phyloP scores from a whole-genome alignment of 2,329 filamentous ascomycete genomes.

The Zymoseptoria passerinii region DNA sequence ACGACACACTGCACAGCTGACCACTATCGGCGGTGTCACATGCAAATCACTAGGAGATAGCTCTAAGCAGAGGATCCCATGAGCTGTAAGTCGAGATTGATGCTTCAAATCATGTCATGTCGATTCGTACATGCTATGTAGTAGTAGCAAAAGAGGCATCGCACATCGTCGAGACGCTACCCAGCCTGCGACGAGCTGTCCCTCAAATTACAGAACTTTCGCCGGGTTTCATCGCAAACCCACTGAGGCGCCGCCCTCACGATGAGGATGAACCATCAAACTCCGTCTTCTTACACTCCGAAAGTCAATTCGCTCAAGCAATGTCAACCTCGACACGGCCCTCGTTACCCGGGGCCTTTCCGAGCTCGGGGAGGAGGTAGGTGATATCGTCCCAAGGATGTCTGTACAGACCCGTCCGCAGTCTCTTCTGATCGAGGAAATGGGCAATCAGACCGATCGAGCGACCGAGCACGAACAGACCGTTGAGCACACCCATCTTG shows the following conservation, averaged over 20 bases:
- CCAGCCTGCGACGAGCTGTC: not conserved
- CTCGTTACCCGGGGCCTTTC: constrained; percentile 64
- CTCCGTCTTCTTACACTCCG: not conserved
- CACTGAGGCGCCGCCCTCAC: not conserved
- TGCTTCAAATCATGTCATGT: not conserved
- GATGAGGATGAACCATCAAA: not conserved
- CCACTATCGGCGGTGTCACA: not conserved
- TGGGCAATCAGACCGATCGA: constrained; percentile 99
- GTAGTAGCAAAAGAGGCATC: not conserved
- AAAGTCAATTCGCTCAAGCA: constrained; percentile 29
- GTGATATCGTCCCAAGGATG: constrained; percentile 98
- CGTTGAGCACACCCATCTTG: constrained; percentile 97
- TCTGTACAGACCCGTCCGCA: constrained; percentile 96
- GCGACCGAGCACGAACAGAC: constrained; percentile 94
- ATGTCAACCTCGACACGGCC: constrained; percentile 85
- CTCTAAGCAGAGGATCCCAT: not conserved
- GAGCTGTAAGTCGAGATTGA: not conserved
- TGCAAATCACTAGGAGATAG: not conserved
- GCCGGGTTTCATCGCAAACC: not conserved
- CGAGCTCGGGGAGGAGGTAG: constrained; percentile 77
- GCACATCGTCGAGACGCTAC: not conserved
- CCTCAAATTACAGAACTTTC: not conserved
- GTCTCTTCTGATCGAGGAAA: constrained; percentile 98
- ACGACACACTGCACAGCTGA: not conserved
- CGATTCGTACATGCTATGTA: not conserved